These are phyloP conservation scores for Solanum boliviense DNA, from an alignment of 257 asterid species.

Conservation along the genomic window DNA sequence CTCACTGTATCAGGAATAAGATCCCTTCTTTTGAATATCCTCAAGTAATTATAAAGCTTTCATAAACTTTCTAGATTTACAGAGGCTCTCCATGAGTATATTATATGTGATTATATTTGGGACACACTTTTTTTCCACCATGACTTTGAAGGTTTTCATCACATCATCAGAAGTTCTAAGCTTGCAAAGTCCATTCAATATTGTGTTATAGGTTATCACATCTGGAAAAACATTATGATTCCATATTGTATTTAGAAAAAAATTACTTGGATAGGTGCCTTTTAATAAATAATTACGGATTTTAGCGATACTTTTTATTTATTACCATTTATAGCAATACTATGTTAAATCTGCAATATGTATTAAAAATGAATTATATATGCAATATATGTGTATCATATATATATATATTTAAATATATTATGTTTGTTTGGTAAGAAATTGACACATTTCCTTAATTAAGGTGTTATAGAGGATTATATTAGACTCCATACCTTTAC, in stretches of 20 bases:
- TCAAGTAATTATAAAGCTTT: slow-evolving; percentile 53
- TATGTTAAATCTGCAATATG: no score
- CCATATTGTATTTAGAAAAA: slow-evolving; percentile 36
- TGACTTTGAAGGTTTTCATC: slow-evolving; percentile 56
- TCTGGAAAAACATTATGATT: slow-evolving; percentile 65
- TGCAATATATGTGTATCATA: no score
- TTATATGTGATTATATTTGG: slow-evolving; percentile 77
- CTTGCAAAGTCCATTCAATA: slow-evolving; percentile 83
- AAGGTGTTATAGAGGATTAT: slow-evolving; percentile 54
- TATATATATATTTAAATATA: no score
- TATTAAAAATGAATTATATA: no score
- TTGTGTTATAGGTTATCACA: slow-evolving; percentile 67
- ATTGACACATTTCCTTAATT: slow-evolving; percentile 45
- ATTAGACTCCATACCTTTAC: slow-evolving; percentile 41
- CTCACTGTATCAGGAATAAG: slow-evolving; percentile 57
- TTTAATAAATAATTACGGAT: no score
- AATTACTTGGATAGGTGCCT: no score
- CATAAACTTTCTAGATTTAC: slow-evolving; percentile 46
- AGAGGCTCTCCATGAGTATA: slow-evolving; percentile 74
- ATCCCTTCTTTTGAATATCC: slow-evolving; percentile 49
- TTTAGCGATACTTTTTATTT: no score
- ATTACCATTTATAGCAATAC: no score
- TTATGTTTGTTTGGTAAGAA: no score
- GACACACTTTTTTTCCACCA: slow-evolving; percentile 64
- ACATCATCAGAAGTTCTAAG: slow-evolving; percentile 53